Conservation (phyloP, 768 basidiomycete genomes). For the Agaricus subrufescens region DNA sequence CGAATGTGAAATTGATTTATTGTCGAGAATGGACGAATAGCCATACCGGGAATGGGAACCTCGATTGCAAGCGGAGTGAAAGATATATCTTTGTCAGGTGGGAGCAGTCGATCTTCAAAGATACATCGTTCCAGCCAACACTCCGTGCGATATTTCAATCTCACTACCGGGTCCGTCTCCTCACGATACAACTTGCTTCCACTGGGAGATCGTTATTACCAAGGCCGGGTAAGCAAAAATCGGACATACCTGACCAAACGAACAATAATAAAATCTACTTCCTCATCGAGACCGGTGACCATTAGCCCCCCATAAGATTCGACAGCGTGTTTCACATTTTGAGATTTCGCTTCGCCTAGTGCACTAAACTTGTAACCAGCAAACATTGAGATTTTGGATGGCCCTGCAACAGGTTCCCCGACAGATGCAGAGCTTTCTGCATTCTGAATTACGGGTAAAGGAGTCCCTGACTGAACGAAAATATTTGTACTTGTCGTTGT, state of each 20-base stretch:
- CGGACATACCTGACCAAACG: slow-evolving; percentile 62
- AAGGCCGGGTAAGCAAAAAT: not conserved
- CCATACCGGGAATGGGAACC: slow-evolving; percentile 54
- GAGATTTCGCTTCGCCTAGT: slow-evolving; percentile 62
- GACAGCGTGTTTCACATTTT: slow-evolving; percentile 55
- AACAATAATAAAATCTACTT: slow-evolving; percentile 64
- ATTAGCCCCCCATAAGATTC: slow-evolving; percentile 54
- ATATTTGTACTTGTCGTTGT: slow-evolving; percentile 23
- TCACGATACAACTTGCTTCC: slow-evolving; percentile 64
- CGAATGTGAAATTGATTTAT: not conserved
- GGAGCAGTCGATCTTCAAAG: slow-evolving; percentile 67
- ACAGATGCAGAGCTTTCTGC: slow-evolving; percentile 18
- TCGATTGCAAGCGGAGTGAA: slow-evolving; percentile 61
- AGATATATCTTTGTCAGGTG: slow-evolving; percentile 60
- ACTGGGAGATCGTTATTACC: slow-evolving; percentile 30
- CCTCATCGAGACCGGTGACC: slow-evolving; percentile 38
- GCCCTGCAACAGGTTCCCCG: slow-evolving; percentile 3
- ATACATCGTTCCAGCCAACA: slow-evolving; percentile 92
- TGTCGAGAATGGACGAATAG: not conserved
- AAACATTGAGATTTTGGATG: slow-evolving; percentile 31
- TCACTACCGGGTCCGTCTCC: slow-evolving; percentile 43
- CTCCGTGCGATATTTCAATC: slow-evolving; percentile 74
- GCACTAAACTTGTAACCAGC: slow-evolving; percentile 51
- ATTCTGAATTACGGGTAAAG: not conserved
- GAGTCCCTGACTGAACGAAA: not conserved